These are phyloP conservation scores for Chrysopogon serrulatus DNA, from an alignment of 176 grass and related monocot genomes.

Conservation along the genomic window DNA sequence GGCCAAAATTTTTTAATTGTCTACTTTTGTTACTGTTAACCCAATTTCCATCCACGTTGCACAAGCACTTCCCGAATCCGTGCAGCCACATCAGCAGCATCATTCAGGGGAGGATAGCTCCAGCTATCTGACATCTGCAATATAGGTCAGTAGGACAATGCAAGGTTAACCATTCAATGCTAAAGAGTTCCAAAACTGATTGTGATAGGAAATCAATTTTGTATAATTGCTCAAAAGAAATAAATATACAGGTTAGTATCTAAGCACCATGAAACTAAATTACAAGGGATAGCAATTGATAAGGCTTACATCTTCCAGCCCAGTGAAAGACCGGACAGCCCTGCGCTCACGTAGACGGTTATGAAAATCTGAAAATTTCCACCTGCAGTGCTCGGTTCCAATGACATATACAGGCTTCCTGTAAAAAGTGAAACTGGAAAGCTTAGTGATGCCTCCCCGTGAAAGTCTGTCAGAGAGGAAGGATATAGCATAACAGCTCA, in stretches of 20 bases:
- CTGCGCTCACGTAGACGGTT: constrained; percentile 58
- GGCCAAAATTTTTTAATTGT: neutral
- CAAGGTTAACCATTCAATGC: constrained; percentile 2
- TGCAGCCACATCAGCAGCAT: constrained; percentile 49
- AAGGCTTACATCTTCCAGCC: constrained; percentile 77
- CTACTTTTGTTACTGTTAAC: constrained; percentile 12
- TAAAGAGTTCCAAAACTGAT: neutral
- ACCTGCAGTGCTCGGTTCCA: constrained; percentile 65
- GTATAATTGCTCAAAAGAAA: neutral
- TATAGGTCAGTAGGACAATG: neutral
- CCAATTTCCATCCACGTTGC: constrained; percentile 64
- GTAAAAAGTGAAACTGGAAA: constrained; percentile 15
- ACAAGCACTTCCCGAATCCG: constrained; percentile 54
- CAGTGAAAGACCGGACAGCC: constrained; percentile 68
- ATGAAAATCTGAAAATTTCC: constrained; percentile 89
- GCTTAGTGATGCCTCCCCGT: neutral
- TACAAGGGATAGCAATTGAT: neutral
- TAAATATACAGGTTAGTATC: neutral
- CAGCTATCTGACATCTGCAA: constrained; percentile 78
- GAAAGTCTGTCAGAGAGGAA: neutral
- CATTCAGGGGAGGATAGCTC: constrained; percentile 89
- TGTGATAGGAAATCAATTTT: neutral
- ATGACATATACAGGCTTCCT: constrained; percentile 93
- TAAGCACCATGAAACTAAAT: neutral
- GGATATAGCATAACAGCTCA: constrained; percentile 29